Evolutionary conservation across 805 yeast genomes (phyloP).

Genomic region (Kazachstania africana): DNA sequence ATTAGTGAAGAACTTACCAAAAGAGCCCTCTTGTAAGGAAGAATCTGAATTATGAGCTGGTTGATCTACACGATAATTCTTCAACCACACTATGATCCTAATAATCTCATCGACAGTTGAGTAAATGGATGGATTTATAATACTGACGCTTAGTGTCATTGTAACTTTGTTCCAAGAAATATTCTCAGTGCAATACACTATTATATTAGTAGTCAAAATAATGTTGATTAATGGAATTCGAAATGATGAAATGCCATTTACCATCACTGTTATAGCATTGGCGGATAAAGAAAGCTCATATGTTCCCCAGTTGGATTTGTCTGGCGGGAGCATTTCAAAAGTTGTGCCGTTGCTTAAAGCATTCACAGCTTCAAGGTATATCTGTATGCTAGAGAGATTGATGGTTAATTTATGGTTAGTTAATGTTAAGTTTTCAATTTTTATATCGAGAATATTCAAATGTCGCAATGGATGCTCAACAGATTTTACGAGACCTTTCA

Average conservation of each 20-base stretch:
- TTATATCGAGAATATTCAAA: constrained; percentile 18
- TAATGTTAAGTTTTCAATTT: constrained; percentile 21
- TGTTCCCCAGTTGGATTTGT: constrained; percentile 8
- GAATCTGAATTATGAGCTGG: no score
- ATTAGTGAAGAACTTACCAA: no score
- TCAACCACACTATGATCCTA: no score
- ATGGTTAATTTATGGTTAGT: constrained; percentile 8
- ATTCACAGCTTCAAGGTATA: constrained; percentile 16
- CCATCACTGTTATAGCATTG: constrained; percentile 12
- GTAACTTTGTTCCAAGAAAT: constrained; percentile 10
- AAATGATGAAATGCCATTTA: constrained; percentile 13
- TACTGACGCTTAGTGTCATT: constrained; percentile 14
- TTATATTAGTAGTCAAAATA: constrained; percentile 18
- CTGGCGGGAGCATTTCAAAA: constrained; percentile 14
- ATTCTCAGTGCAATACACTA: constrained; percentile 11
- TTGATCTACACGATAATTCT: no score
- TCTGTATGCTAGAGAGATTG: constrained; percentile 18
- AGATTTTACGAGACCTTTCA: not conserved
- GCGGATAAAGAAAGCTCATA: constrained; percentile 22
- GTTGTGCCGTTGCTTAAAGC: constrained; percentile 12
- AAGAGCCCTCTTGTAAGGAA: not conserved
- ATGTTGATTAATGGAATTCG: constrained; percentile 22
- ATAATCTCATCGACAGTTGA: constrained; percentile 13
- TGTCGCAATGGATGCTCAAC: constrained; percentile 4
- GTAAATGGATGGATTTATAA: constrained; percentile 22